A percentile compares a stretch with the other conserved stretches of the same genome.
These are phyloP conservation scores for Rutstroemia sp. DNA, from an alignment of 2,329 filamentous ascomycete species.

Conservation along the genomic window DNA sequence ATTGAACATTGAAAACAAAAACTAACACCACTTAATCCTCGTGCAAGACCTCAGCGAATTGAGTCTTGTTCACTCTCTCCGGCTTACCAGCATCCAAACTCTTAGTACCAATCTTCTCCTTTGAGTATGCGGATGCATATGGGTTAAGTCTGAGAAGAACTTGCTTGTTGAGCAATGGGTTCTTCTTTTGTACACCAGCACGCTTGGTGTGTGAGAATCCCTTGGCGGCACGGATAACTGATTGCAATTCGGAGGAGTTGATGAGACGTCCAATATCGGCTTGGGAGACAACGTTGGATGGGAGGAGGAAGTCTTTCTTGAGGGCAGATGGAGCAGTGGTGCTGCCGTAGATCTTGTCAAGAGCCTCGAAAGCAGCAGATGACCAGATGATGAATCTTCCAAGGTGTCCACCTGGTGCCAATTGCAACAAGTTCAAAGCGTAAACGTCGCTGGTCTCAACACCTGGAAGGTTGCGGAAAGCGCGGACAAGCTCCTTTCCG, in stretches of 20 bases:
- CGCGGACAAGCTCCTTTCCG: conserved; percentile 85
- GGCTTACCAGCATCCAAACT: conserved; percentile 58
- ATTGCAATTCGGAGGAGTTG: conserved; percentile 98
- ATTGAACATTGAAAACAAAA: conserved; percentile 13
- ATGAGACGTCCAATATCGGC: conserved; percentile 95
- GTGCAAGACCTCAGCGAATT: conserved; percentile 37
- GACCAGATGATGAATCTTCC: conserved; percentile 99
- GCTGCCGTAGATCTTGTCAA: conserved; percentile 94
- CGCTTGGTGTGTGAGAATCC: conserved; percentile 88
- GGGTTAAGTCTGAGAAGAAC: conserved; percentile 98
- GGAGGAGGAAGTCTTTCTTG: conserved; percentile 99
- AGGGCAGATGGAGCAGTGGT: conserved; percentile 82
- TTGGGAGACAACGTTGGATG: conserved; percentile 86
- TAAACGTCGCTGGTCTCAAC: conserved; percentile 94
- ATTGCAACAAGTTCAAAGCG: conserved; percentile 96
- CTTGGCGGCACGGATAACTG: conserved; percentile 85
- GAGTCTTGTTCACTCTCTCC: conserved; percentile 27
- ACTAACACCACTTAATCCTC: conserved; percentile 38
- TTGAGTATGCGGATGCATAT: conserved; percentile 84
- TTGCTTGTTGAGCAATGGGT: conserved; percentile 98
- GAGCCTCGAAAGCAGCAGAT: conserved; percentile 90
- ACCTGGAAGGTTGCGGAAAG: conserved; percentile 98
- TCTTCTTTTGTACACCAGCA: conserved; percentile 95
- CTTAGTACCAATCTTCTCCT: conserved; percentile 74
- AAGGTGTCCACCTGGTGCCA: conserved; percentile 96